Evolutionary conservation across 2,329 filamentous ascomycete genomes (phyloP).

Genomic region (Hymenoscyphus infarciens): DNA sequence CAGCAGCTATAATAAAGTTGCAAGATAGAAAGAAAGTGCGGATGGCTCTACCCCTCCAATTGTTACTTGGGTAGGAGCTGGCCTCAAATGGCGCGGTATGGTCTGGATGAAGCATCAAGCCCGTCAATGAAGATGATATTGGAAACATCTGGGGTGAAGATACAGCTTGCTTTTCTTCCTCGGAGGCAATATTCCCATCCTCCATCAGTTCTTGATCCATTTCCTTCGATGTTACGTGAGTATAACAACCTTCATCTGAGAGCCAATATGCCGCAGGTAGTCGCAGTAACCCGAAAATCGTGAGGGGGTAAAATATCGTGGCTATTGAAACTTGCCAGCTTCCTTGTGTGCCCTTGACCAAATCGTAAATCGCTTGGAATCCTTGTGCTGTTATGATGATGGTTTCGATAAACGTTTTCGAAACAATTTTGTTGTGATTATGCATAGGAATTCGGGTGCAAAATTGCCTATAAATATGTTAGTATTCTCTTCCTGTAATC

Average conservation of each 20-base stretch:
- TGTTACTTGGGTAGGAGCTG: background rate
- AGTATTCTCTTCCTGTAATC: too few relatives aligned
- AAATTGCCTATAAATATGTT: too few relatives aligned
- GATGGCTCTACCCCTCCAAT: background rate
- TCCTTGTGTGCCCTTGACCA: background rate
- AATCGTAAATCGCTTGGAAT: conserved; percentile 2
- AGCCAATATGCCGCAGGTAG: conserved; percentile 8
- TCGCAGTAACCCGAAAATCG: conserved; percentile 7
- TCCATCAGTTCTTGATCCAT: background rate
- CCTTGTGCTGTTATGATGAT: conserved; percentile 5
- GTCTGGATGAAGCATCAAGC: too few relatives aligned
- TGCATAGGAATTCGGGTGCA: background rate
- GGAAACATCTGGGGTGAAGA: background rate
- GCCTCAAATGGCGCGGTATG: too few relatives aligned
- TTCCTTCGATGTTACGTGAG: background rate
- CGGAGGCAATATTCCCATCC: background rate
- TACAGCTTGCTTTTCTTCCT: background rate
- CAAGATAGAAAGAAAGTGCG: background rate
- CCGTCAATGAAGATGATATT: background rate
- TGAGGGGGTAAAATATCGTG: conserved; percentile 3
- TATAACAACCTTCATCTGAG: conserved; percentile 8
- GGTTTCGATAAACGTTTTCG: background rate
- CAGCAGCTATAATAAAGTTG: too few relatives aligned
- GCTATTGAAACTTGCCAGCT: background rate
- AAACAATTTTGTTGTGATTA: background rate